A percentile compares a stretch with the other conserved stretches of the same genome.
These are phyloP conservation scores for Phoma sp. DNA, from an alignment of 2,329 filamentous ascomycete genomes.

Conservation along the genomic window DNA sequence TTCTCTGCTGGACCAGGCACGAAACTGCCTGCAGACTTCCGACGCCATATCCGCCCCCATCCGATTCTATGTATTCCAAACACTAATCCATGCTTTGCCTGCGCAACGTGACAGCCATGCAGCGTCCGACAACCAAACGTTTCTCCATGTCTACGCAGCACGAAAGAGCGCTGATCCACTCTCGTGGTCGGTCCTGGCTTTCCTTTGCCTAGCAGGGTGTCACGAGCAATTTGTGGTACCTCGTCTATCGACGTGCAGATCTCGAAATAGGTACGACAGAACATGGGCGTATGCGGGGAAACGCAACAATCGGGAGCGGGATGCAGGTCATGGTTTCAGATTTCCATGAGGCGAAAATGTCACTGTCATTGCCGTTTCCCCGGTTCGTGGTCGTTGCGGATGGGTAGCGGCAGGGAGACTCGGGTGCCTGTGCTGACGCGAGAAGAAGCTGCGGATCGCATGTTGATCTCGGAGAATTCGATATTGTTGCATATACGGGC, in stretches of 20 bases:
- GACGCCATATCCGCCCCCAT: background rate
- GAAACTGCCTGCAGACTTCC: background rate
- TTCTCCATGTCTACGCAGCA: conserved; percentile 7
- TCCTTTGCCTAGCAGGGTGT: conserved; percentile 10
- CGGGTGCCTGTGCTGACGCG: conserved; percentile 8
- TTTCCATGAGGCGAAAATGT: conserved; percentile 1
- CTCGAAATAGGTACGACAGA: conserved; percentile 38
- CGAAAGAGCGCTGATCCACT: conserved; percentile 15
- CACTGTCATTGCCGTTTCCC: conserved; percentile 19
- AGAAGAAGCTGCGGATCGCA: conserved; percentile 2
- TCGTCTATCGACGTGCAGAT: conserved; percentile 31
- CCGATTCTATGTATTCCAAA: background rate
- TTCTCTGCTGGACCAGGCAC: background rate
- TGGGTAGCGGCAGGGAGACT: conserved; percentile 4
- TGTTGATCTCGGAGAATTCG: conserved; percentile 6
- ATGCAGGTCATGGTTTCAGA: conserved; percentile 27
- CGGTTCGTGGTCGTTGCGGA: conserved; percentile 14
- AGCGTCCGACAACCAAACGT: conserved; percentile 10
- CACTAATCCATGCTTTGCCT: conserved; percentile 12
- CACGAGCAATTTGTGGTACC: conserved; percentile 24
- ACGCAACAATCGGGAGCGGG: conserved; percentile 21
- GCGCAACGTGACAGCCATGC: conserved; percentile 28
- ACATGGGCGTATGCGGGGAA: conserved; percentile 32
- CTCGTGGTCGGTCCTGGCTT: conserved; percentile 3
- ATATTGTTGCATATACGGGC: conserved; percentile 1